Conservation (phyloP, 257 asterid genomes). For the Nicotiana undulata region DNA sequence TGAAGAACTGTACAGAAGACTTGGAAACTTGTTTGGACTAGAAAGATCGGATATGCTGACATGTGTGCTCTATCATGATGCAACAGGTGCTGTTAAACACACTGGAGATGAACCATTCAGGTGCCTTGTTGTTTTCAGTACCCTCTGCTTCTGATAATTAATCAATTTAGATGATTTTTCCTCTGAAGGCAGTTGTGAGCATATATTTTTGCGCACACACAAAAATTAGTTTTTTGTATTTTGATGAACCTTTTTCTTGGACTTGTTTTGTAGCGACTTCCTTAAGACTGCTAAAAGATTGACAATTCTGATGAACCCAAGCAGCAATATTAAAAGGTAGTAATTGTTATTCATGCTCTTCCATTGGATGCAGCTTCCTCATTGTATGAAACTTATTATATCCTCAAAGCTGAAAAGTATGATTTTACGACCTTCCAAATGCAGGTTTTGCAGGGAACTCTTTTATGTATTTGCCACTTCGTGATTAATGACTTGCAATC, state of each 20-base stretch:
- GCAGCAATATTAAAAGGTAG: conserved; percentile 61
- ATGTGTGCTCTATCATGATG: conserved; percentile 54
- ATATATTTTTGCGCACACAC: not conserved
- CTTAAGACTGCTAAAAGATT: conserved; percentile 60
- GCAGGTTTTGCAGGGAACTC: not conserved
- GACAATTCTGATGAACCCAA: conserved; percentile 48
- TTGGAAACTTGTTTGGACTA: conserved; percentile 62
- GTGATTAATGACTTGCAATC: not conserved
- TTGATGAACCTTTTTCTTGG: not conserved
- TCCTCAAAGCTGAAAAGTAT: not conserved
- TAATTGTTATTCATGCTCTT: conserved; percentile 10
- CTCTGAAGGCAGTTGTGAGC: not conserved
- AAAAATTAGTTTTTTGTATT: not conserved
- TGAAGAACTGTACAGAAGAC: conserved; percentile 62
- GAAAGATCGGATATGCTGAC: conserved; percentile 51
- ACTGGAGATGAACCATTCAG: conserved; percentile 77
- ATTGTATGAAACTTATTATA: not conserved
- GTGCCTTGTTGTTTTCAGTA: conserved; percentile 19
- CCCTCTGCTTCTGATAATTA: not conserved
- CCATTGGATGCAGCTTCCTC: not conserved
- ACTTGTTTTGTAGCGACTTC: conserved; percentile 47
- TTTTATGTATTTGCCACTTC: not conserved
- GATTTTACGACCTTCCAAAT: not conserved
- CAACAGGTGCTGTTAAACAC: conserved; percentile 52
- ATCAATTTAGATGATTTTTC: not conserved